phyloP scores from a whole-genome alignment of 306 rosid species.

The Alnus rubra region DNA sequence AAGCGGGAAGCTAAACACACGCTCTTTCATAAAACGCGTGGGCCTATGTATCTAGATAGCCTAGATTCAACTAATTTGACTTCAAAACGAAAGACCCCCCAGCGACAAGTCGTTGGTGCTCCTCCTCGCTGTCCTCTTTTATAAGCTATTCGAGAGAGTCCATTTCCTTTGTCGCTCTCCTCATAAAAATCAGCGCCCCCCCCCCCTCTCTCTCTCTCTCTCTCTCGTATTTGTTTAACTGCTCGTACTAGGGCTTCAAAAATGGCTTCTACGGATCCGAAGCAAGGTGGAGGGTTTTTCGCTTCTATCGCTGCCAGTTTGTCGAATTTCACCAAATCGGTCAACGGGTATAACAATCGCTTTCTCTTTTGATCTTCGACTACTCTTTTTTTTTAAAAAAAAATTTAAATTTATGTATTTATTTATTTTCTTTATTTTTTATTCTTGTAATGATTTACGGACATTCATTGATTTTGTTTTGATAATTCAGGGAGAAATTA shows the following conservation, averaged over 20 bases:
- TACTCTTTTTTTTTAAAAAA: neutral
- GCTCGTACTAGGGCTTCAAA: slow-evolving; percentile 23
- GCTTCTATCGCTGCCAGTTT: slow-evolving; percentile 68
- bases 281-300: slow-evolving; percentile 62
- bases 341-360: slow-evolving; percentile 51
- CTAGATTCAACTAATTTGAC: slow-evolving; percentile 24
- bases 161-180: too few species aligned
- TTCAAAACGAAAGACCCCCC: slow-evolving; percentile 62
- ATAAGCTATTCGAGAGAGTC: neutral
- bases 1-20: neutral
- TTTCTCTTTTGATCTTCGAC: neutral
- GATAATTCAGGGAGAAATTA: neutral
- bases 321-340: slow-evolving; percentile 75
- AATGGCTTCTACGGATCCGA: slow-evolving; percentile 70
- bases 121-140: slow-evolving; percentile 42
- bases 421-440: neutral
- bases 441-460: neutral
- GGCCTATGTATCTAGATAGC: neutral
- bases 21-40: slow-evolving; percentile 21
- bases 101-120: slow-evolving; percentile 32
- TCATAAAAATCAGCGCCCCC: neutral
- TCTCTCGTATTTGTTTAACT: neutral
- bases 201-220: slow-evolving; percentile 4
- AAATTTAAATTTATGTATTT: too few species aligned
- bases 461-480: neutral